Percentiles rank a stretch among this genome's conserved stretches.
Conservation (phyloP, 2,329 filamentous ascomycete genomes). For the Alternaria conjuncta region DNA sequence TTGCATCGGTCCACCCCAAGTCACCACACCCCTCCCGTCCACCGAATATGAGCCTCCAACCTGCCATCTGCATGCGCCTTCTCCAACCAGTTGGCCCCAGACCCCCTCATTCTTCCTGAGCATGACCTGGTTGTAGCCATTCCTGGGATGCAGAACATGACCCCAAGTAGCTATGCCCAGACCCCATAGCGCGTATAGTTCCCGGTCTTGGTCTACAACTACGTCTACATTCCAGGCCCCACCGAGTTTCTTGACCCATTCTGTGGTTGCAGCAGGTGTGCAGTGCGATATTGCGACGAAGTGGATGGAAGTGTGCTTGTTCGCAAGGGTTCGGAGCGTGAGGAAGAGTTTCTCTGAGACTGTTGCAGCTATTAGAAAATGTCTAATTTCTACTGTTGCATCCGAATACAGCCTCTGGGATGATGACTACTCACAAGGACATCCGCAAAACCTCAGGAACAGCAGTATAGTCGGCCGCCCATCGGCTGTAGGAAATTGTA, state of each 20-base stretch:
- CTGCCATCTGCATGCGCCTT: slow-evolving; percentile 47
- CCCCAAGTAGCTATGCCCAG: slow-evolving; percentile 55
- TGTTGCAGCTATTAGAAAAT: slow-evolving; percentile 15
- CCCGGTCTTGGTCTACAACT: slow-evolving; percentile 63
- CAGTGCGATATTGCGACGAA: slow-evolving; percentile 68
- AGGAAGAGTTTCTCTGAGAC: slow-evolving; percentile 60
- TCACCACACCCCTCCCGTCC: slow-evolving; percentile 40
- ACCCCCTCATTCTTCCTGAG: slow-evolving; percentile 45
- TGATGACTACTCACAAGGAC: slow-evolving; percentile 37
- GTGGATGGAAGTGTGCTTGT: slow-evolving; percentile 58
- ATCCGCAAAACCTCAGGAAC: slow-evolving; percentile 44
- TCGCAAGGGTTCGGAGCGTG: slow-evolving; percentile 61
- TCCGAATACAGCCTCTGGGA: background rate
- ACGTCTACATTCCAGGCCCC: slow-evolving; percentile 64
- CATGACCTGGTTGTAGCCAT: slow-evolving; percentile 45
- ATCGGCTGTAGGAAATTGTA: slow-evolving; percentile 40
- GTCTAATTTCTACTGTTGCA: background rate
- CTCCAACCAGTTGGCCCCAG: slow-evolving; percentile 44
- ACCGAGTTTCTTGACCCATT: slow-evolving; percentile 65
- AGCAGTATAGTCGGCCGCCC: slow-evolving; percentile 39
- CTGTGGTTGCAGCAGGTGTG: slow-evolving; percentile 61
- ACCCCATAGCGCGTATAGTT: slow-evolving; percentile 66
- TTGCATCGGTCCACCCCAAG: slow-evolving; percentile 45
- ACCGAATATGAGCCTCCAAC: slow-evolving; percentile 43
- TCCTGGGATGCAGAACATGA: slow-evolving; percentile 43